Conservation (phyloP, 164 flowering plant species). For the Tinospora cordifolia region DNA sequence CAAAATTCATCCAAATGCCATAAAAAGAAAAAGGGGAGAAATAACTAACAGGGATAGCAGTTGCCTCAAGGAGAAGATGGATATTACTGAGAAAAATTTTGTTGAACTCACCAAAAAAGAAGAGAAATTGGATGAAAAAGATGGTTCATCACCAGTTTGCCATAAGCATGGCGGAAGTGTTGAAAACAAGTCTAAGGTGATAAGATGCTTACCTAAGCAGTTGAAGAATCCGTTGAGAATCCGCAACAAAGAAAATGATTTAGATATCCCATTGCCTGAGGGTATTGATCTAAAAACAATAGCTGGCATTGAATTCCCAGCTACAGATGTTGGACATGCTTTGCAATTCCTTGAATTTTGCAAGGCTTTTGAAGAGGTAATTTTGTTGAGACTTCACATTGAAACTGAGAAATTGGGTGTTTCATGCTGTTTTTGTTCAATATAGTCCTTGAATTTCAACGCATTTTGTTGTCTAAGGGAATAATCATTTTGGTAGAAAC, state of each 20-base stretch:
- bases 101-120: background rate
- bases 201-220: background rate
- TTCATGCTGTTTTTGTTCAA: background rate
- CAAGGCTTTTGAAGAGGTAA: conserved; percentile 74
- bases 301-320: conserved; percentile 46
- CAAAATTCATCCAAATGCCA: background rate
- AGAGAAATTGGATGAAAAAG: background rate
- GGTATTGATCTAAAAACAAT: conserved; percentile 37
- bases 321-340: conserved; percentile 64
- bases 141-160: background rate
- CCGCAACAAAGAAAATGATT: conserved; percentile 9
- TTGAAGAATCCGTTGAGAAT: conserved; percentile 6
- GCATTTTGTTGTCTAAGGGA: background rate
- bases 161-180: background rate
- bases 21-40: background rate
- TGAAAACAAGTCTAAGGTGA: background rate
- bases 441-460: background rate
- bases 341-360: conserved; percentile 89
- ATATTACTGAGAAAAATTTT: background rate
- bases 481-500: too few species aligned
- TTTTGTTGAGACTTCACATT: background rate
- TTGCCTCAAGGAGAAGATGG: background rate
- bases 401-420: too few species aligned
- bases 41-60: background rate
- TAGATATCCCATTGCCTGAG: conserved; percentile 42